Evolutionary conservation across 1,284 basidiomycete genomes (phyloP).

Genomic region (Trametes versicolor): DNA sequence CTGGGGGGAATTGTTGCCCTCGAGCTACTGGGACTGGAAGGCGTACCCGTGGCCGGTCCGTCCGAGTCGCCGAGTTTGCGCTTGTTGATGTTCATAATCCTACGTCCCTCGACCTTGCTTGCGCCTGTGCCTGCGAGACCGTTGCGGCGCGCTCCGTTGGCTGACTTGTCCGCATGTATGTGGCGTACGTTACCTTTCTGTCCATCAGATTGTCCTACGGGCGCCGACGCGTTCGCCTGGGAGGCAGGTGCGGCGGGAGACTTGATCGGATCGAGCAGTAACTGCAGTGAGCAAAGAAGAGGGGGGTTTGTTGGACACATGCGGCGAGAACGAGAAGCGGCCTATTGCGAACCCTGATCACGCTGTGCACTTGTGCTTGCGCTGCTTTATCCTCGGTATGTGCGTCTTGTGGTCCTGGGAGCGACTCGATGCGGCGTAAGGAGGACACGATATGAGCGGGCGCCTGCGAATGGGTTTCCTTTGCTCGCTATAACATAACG

Average conservation of each 20-base stretch:
- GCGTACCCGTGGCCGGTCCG: conserved; percentile 21
- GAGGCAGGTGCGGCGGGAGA: conserved; percentile 14
- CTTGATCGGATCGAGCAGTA: conserved; percentile 46
- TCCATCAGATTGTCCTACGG: conserved; percentile 8
- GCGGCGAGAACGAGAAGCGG: conserved; percentile 54
- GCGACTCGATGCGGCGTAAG: conserved; percentile 51
- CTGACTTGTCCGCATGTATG: conserved; percentile 4
- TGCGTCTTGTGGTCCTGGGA: conserved; percentile 44
- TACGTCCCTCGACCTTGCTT: conserved; percentile 20
- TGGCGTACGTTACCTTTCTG: conserved; percentile 32
- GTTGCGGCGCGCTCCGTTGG: conserved; percentile 16
- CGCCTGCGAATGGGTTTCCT: conserved; percentile 55
- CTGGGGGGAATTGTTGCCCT: conserved; percentile 9
- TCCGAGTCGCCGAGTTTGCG: conserved; percentile 35
- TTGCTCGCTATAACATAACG: conserved; percentile 50
- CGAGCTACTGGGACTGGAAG: conserved; percentile 15
- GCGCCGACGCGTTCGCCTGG: background rate
- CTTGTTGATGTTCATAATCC: conserved; percentile 43
- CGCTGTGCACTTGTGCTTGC: conserved; percentile 54
- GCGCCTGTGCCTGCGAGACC: conserved; percentile 17
- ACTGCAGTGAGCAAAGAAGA: conserved; percentile 56
- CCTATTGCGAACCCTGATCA: conserved; percentile 75
- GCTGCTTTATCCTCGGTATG: conserved; percentile 33
- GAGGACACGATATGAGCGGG: conserved; percentile 53
- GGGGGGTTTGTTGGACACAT: conserved; percentile 56